Evolutionary conservation across 805 yeast species (phyloP), one percentile per base, ranked within the genome.

Genomic region (Candida ovalis): DNA sequence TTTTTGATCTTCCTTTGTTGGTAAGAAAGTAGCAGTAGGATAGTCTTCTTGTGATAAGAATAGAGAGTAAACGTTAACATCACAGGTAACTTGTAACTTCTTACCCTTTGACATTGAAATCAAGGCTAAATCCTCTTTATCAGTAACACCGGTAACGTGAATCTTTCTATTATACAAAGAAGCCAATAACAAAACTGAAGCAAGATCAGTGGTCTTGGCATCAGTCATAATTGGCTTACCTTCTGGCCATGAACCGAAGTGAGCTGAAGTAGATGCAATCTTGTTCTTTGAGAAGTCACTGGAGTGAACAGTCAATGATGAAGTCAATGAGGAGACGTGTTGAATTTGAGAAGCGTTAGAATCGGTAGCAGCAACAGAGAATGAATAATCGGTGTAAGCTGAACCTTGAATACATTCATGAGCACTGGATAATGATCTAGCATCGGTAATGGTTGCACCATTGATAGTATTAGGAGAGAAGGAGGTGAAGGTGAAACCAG

Each of bases 401-500:
- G 82, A 73, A 44, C 77, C 75, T 77, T 50, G 69, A 36, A 78
- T 69, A 40, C 71, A 60, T 41, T 79, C 80, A 57, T 76, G 76
- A 38, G 90, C 94, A 43, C 78, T 80, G 52, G 75, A 74, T 64
- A 89, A 75, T 1, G 91, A 73, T 47, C 79, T 77, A 44, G 76
- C 76, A 64, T 86, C 92, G 47, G 80, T 73, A 55, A 90, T 74
- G 40, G 81, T 69, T 33, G 82, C 72, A 45, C 92, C 90, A 40
- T 74, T 71, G 43, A 76, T 58, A 35, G 89, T 77, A 54, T 81
- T 77, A 48, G 97, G 96, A 67, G 87, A 75, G 63, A 89, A 76
- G 28, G 91, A 82, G 58, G 83, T 81, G 75, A 84, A 86, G 43
- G 96, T 85, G 78, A 92, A 92, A 58, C 99, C 98, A 47, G 96